Percentiles rank a stretch among this genome's conserved stretches.
These are phyloP conservation scores for Mucor racemosus DNA, from an alignment of 371 early-diverging fungal genomes.

Conservation along the genomic window DNA sequence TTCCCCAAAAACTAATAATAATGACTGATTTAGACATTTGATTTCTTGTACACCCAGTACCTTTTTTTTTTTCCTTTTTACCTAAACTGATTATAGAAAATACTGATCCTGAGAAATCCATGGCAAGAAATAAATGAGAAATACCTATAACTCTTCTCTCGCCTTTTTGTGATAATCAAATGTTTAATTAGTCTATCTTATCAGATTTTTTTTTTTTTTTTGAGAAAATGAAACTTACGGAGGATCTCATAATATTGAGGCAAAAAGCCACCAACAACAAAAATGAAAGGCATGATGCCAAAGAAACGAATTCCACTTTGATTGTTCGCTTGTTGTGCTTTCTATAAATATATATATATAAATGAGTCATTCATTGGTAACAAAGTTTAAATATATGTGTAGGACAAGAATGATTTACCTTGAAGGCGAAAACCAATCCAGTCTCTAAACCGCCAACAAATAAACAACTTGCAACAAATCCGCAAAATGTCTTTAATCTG, in stretches of 20 bases:
- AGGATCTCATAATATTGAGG: constrained; percentile 59
- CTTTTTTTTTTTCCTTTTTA: constrained; percentile 15
- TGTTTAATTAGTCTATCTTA: background rate
- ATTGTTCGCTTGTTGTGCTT: constrained; percentile 20
- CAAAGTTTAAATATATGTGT: background rate
- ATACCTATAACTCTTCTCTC: constrained; percentile 43
- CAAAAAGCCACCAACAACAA: constrained; percentile 50
- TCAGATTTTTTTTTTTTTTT: background rate
- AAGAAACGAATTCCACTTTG: constrained; percentile 41
- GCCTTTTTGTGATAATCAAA: constrained; percentile 2
- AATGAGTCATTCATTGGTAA: background rate
- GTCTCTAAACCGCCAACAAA: constrained; percentile 32
- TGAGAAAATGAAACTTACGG: constrained; percentile 18
- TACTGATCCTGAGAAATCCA: constrained; percentile 51
- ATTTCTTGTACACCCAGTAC: background rate
- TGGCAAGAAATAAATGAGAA: constrained; percentile 50
- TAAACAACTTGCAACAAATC: constrained; percentile 15
- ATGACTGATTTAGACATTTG: constrained; percentile 2
- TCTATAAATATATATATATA: constrained; percentile 12
- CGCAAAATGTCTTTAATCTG: background rate
- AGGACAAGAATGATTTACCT: constrained; percentile 13
- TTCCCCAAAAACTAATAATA: constrained; percentile 24
- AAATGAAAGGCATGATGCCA: constrained; percentile 53
- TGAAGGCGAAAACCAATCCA: constrained; percentile 32
- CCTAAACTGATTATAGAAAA: constrained; percentile 55